Percentiles rank a stretch among this genome's conserved stretches.
These are phyloP conservation scores for Glycyrrhiza uralensis DNA, from an alignment of 306 rosid species.

Conservation along the genomic window DNA sequence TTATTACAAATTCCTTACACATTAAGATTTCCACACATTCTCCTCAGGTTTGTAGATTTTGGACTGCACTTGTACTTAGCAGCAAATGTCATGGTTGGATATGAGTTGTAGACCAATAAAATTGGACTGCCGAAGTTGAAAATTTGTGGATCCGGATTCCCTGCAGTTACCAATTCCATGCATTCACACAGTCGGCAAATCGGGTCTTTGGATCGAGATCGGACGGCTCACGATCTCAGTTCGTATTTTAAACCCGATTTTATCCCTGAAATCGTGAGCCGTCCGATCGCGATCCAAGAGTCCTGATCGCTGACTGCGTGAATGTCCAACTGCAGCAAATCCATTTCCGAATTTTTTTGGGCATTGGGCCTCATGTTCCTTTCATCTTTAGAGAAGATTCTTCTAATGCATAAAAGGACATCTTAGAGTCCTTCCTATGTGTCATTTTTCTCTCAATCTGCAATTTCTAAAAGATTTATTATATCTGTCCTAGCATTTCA, in stretches of 20 bases:
- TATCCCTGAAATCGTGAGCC: too few species aligned
- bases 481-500: slow-evolving; percentile 25
- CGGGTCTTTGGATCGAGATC: too few species aligned
- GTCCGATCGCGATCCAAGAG: too few species aligned
- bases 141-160: too few species aligned
- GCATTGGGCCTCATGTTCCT: not conserved
- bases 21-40: slow-evolving; percentile 5
- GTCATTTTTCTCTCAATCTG: not conserved
- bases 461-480: not conserved
- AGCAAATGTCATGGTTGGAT: not conserved
- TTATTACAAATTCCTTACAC: not conserved
- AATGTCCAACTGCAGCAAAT: too few species aligned
- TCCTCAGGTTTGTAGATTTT: slow-evolving; percentile 1
- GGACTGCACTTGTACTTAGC: slow-evolving; percentile 15
- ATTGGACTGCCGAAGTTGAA: not conserved
- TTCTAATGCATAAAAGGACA: not conserved
- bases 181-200: too few species aligned
- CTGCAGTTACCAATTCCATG: too few species aligned
- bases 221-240: too few species aligned
- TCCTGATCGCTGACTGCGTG: too few species aligned
- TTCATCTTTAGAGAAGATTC: not conserved
- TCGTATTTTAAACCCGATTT: too few species aligned
- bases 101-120: slow-evolving; percentile 3
- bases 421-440: not conserved
- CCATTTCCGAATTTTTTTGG: too few species aligned